Percentiles rank a stretch among this genome's conserved stretches.
These are phyloP conservation scores for Amaranthus hypochondriacus DNA, from an alignment of 148 eudicot species.

Conservation along the genomic window DNA sequence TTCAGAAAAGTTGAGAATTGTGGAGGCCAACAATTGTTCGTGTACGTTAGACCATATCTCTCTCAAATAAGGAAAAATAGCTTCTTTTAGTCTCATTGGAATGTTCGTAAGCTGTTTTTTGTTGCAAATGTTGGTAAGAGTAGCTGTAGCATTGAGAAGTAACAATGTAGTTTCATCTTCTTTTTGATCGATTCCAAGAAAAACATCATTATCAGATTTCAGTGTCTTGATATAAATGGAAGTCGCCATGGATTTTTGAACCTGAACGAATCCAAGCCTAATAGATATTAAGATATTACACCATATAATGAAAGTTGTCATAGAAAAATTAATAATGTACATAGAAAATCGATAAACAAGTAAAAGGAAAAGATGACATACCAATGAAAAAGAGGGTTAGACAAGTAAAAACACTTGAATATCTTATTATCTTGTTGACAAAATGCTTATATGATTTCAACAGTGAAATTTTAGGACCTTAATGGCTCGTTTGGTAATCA, in stretches of 20 bases:
- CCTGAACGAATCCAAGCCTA: conserved; percentile 74
- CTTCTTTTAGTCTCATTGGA: conserved; percentile 34
- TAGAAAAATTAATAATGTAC: no score
- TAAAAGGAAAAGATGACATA: background rate
- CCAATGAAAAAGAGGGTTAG: conserved; percentile 2
- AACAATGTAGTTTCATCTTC: conserved; percentile 44
- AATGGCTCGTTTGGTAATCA: no score
- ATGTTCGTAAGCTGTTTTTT: conserved; percentile 49
- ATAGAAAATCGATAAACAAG: no score
- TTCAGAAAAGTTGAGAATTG: conserved; percentile 16
- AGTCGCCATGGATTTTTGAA: conserved; percentile 31
- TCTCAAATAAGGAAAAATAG: conserved; percentile 33
- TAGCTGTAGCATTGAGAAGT: conserved; percentile 45
- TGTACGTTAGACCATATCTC: conserved; percentile 48
- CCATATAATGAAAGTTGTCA: background rate
- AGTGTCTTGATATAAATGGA: conserved; percentile 24
- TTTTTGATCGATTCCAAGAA: conserved; percentile 31
- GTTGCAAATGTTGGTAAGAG: conserved; percentile 55
- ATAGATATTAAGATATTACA: conserved; percentile 35
- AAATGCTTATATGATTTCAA: background rate
- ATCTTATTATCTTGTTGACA: background rate
- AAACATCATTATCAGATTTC: conserved; percentile 27
- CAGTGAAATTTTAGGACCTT: background rate
- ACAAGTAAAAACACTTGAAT: background rate
- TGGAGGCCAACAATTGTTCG: conserved; percentile 30